A percentile compares a stretch with the other conserved stretches of the same genome.
Conservation (phyloP, 306 rosid genomes). For the Prunus dulcis region DNA sequence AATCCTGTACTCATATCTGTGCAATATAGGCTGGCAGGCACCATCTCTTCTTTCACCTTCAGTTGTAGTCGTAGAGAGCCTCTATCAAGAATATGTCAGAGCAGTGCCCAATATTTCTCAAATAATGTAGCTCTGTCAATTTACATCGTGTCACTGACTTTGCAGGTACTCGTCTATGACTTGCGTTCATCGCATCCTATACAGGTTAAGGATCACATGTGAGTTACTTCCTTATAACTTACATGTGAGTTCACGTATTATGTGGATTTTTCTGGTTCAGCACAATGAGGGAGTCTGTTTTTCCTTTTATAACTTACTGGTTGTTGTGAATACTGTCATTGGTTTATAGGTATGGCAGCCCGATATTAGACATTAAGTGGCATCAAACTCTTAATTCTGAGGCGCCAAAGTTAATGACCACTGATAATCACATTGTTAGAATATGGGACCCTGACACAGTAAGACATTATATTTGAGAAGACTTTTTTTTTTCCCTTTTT, state of each 20-base stretch:
- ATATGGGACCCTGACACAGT: constrained; percentile 94
- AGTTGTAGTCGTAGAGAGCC: background rate
- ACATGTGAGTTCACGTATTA: background rate
- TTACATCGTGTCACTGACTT: background rate
- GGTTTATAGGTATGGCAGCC: constrained; percentile 75
- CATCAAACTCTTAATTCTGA: constrained; percentile 75
- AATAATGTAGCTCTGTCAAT: background rate
- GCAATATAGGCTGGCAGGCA: background rate
- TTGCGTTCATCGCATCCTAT: constrained; percentile 77
- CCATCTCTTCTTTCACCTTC: background rate
- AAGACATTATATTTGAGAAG: constrained; percentile 10
- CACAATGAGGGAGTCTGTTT: background rate
- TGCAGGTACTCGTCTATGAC: constrained; percentile 90
- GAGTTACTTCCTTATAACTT: constrained; percentile 27
- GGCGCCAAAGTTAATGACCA: constrained; percentile 67
- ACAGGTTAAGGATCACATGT: constrained; percentile 81
- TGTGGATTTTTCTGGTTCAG: background rate
- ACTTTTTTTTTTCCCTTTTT: background rate
- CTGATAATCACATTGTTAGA: constrained; percentile 74
- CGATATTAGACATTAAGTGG: constrained; percentile 94
- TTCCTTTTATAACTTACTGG: background rate
- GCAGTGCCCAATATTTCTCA: background rate
- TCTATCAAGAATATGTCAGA: background rate
- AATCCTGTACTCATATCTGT: too few species aligned
- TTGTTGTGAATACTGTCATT: constrained; percentile 17